These are phyloP conservation scores for Panicum hallii DNA, from an alignment of 202 grass and related monocot species.

Conservation along the genomic window DNA sequence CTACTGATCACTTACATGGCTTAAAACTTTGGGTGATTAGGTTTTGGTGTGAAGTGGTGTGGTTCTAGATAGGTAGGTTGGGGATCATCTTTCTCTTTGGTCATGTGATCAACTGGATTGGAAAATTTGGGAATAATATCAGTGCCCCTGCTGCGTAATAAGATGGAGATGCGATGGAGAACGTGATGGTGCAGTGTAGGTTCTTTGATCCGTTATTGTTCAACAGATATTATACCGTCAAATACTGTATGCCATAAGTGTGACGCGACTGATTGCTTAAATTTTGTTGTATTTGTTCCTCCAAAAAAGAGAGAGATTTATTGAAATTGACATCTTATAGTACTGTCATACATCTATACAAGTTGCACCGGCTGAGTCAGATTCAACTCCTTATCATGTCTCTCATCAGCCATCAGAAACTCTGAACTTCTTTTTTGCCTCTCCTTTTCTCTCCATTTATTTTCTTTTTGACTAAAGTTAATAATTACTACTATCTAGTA, in stretches of 20 bases:
- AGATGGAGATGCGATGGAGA: background rate
- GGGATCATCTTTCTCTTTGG: background rate
- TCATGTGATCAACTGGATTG: background rate
- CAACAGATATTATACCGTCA: background rate
- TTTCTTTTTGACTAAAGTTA: background rate
- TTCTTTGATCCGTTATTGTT: background rate
- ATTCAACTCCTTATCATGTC: background rate
- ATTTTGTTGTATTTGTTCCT: background rate
- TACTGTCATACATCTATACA: background rate
- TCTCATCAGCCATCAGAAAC: background rate
- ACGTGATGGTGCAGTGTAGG: background rate
- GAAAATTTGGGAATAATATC: background rate
- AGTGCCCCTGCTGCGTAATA: background rate
- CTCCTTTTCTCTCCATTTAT: background rate
- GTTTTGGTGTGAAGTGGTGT: constrained; percentile 10
- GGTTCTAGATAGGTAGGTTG: background rate
- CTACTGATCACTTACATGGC: constrained; percentile 32
- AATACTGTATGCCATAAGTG: background rate
- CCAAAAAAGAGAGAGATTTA: background rate
- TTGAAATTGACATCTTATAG: background rate
- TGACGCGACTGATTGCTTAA: background rate
- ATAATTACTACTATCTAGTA: background rate
- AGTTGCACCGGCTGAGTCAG: background rate
- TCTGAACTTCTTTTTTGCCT: background rate
- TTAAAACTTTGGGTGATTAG: constrained; percentile 9